Percentiles rank a stretch among this genome's conserved stretches.
Evolutionary conservation across 2,329 filamentous ascomycete genomes (phyloP).

Genomic region (Xylariomycetidae sp.): DNA sequence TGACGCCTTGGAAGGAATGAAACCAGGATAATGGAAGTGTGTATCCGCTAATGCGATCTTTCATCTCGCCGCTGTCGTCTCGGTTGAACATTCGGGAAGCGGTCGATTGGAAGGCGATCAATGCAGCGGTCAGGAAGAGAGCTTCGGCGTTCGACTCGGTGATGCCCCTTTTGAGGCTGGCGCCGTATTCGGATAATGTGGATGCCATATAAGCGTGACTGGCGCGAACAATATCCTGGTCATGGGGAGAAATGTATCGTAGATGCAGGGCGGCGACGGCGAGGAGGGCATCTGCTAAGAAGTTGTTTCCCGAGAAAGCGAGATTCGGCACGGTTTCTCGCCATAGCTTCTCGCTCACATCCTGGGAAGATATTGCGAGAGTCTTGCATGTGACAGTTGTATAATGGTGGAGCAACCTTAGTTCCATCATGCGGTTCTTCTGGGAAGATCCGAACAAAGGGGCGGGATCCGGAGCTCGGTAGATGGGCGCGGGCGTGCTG

Average conservation of each 20-base stretch:
- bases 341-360: conserved; percentile 55
- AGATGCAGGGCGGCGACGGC: conserved; percentile 61
- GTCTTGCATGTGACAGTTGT: conserved; percentile 57
- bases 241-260: conserved; percentile 51
- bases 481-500: conserved; percentile 30
- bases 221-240: conserved; percentile 55
- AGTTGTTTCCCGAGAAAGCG: conserved; percentile 54
- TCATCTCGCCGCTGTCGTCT: conserved; percentile 41
- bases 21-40: conserved; percentile 60
- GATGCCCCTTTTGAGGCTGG: conserved; percentile 51
- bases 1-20: conserved; percentile 63
- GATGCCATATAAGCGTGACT: conserved; percentile 63
- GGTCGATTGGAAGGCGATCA: conserved; percentile 64
- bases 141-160: conserved; percentile 56
- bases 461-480: conserved; percentile 29
- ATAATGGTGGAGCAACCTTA: conserved; percentile 62
- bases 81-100: conserved; percentile 59
- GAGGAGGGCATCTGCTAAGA: conserved; percentile 59
- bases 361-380: conserved; percentile 47
- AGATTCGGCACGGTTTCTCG: conserved; percentile 54
- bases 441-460: conserved; percentile 32
- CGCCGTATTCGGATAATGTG: conserved; percentile 56
- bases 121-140: conserved; percentile 56
- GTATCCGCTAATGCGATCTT: conserved; percentile 41
- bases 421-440: conserved; percentile 49